Conservation (phyloP, 768 basidiomycete genomes). For the Russula lepida region DNA sequence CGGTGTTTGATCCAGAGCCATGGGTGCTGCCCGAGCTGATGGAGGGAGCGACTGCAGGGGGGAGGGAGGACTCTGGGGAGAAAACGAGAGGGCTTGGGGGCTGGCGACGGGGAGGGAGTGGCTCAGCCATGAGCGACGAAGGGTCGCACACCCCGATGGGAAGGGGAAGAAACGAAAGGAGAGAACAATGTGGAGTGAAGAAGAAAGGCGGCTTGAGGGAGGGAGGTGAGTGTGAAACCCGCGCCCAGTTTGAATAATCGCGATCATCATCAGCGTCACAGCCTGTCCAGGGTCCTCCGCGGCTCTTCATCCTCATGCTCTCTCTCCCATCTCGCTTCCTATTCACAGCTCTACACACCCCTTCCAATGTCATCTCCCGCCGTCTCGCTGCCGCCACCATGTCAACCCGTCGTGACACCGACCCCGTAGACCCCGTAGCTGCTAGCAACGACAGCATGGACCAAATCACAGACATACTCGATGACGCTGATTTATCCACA, state of each 20-base stretch:
- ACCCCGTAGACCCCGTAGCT: neutral
- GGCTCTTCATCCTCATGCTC: neutral
- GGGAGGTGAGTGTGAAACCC: conserved; percentile 3
- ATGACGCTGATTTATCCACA: neutral
- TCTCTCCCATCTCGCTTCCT: neutral
- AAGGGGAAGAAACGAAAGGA: conserved; percentile 4
- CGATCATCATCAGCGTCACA: neutral
- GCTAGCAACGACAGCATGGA: neutral
- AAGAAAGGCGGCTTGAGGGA: conserved; percentile 11
- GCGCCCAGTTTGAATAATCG: neutral
- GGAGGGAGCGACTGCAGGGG: conserved; percentile 24
- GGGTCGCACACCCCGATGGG: conserved; percentile 14
- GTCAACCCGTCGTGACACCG: neutral
- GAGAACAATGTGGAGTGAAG: conserved; percentile 15
- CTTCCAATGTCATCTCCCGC: neutral
- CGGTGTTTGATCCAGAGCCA: conserved; percentile 59
- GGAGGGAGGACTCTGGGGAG: conserved; percentile 50
- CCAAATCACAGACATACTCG: conserved; percentile 9
- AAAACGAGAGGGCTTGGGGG: conserved; percentile 79
- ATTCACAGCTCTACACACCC: neutral
- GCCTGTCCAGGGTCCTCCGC: neutral
- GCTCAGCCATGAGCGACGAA: conserved; percentile 28
- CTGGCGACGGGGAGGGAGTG: conserved; percentile 30
- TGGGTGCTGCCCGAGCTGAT: conserved; percentile 28
- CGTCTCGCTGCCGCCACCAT: neutral